phyloP scores from a whole-genome alignment of 768 basidiomycete genomes.

The Multifurca ochricompacta region DNA sequence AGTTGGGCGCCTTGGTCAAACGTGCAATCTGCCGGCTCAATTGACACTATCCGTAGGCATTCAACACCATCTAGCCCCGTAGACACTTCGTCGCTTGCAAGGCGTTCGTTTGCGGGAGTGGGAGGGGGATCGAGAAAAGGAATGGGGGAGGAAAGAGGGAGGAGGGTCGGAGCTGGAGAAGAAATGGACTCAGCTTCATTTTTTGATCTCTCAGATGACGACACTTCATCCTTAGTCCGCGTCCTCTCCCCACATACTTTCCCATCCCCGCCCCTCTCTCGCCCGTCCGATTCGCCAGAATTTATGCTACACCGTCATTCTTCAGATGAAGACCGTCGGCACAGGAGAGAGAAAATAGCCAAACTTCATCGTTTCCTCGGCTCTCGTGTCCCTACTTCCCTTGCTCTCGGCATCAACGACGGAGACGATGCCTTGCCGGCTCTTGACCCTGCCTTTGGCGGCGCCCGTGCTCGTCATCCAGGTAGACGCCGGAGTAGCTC shows the following conservation, averaged over 20 bases:
- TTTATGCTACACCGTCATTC: conserved; percentile 32
- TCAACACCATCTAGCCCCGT: conserved; percentile 48
- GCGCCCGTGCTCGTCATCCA: conserved; percentile 26
- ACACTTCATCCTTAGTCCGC: conserved; percentile 26
- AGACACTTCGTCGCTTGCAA: conserved; percentile 28
- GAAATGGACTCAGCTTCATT: conserved; percentile 35
- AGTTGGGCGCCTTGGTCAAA: not conserved
- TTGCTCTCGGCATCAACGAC: conserved; percentile 47
- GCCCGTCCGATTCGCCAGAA: conserved; percentile 39
- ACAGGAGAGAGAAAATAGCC: conserved; percentile 68
- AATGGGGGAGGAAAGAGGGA: not conserved
- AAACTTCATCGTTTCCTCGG: conserved; percentile 82
- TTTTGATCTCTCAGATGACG: conserved; percentile 67
- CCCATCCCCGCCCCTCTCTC: conserved; percentile 28
- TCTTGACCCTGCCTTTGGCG: conserved; percentile 19
- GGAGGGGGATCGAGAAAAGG: conserved; percentile 3
- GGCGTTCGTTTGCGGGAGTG: not conserved
- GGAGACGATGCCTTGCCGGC: conserved; percentile 29
- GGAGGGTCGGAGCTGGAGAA: not conserved
- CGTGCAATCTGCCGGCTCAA: not conserved
- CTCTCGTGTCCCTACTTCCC: conserved; percentile 64
- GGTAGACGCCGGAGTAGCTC: conserved; percentile 48
- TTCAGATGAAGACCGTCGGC: conserved; percentile 54
- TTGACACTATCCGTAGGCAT: conserved; percentile 36
- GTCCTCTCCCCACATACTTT: not conserved